phyloP scores from a whole-genome alignment of 78 protist species.

The slime mould (Dictyostelium discoideum) region dicty_2.7 NC_007089.4:1429501-1430000 shows the following conservation, averaged over 20 bases:
- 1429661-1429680: neutral
- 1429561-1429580: neutral
- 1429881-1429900: neutral
- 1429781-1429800: neutral
- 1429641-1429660: neutral
- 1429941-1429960: neutral
- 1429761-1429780: neutral
- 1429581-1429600: neutral
- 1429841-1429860: neutral
- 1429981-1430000: neutral
- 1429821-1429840: neutral
- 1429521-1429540: neutral
- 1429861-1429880: neutral
- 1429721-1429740: neutral
- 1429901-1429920: neutral
- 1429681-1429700: neutral
- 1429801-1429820: neutral
- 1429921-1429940: neutral
- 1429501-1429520: neutral
- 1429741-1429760: neutral
- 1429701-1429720: neutral
- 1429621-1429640: neutral
- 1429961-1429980: neutral
- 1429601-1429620: neutral
- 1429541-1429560: neutral